Evolutionary conservation across 768 basidiomycete genomes (phyloP), one percentile per base, ranked within the genome.

Genomic region (Amanita pseudoporphyria): DNA sequence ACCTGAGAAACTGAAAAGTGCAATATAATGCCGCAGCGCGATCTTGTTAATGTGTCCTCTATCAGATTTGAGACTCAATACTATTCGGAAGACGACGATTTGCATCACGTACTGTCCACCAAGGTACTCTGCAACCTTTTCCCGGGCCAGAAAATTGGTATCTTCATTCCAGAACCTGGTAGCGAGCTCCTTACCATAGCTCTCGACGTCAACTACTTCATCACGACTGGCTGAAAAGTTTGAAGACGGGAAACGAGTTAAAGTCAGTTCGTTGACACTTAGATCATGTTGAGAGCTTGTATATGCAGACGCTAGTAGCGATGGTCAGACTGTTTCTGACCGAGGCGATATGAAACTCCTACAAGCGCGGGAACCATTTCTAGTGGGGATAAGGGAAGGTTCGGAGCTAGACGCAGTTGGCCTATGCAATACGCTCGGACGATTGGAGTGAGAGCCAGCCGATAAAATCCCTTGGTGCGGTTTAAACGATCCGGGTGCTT

Each of bases 101-200:
- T 30, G 36, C 35, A 19, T 9, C 37, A 84, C 94, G 70, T 57
- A 97, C 93, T 77, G 69, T 62, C 90, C 85, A 57, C 96, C 96
- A 35, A 99, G 73, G 84, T 90, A 99, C 64, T 96, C 92, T 1
- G 95, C 93, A 57, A 97, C 90, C 69, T 94, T 95, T 58, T 94
- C 92, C 60, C 83, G 83, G 12, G 79, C 71, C 57, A 94, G 63
- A 61, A 93, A 94, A 13, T 74, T 74, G 56, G 86, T 86, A 58
- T 98, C 91, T 57, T 93, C 91, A 28, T 78, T 75, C 78, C 88
- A 90, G 64, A 88, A 94, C 49, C 81, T 77, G 31, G 71, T 66
- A 0, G 94, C 93, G 38, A 89, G 65, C 45, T 82, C 82, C 58
- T 79, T 79, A 2, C 81, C 93, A 51, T 79, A 71, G 16, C 69